Evolutionary conservation across 495 filamentous ascomycete genomes (phyloP), one percentile per base, ranked within the genome.

Genomic region (Penicillium coffeae): DNA sequence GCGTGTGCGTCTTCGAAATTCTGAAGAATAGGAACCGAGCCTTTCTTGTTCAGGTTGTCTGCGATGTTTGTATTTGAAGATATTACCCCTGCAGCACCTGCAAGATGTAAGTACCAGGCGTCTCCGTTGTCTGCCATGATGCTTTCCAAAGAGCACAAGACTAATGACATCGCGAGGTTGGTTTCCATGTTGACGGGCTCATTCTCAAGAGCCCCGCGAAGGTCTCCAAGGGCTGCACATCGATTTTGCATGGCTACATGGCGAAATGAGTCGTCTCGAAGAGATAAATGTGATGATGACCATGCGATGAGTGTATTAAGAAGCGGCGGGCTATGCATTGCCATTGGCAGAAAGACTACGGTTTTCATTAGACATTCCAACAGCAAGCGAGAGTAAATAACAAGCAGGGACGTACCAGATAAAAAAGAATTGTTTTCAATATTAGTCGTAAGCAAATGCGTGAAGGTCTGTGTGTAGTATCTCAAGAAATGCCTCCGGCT

Each of bases 371-470:
- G n/a, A n/a, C n/a, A n/a, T n/a, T 8, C 15, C 21, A 38, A 38
- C n/a, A 47, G 33, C 16, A 40, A 10, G 5, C 25, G 4, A 30
- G 25, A 30, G 25, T 30, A 30, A 30, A 30, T 10, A 16, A 16
- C 8, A 16, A 10, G 8, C 8, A 42, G 10, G 4, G 35, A 39
- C 42, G 4, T 18, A 52, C 50, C 39, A 13, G 50, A 52, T 15
- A 52, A 32, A 13, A 52, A 52, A 12, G 38, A 52, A 38, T 52
- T 52, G 22, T 52, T 52, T 21, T 52, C 50, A n/a, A 52, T 47
- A 22, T 52, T 52, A n/a, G 38, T 52, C 9, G 50, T 52, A 12
- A 52, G 32, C 21, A 52, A 38, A 21, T 43, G 38, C 3, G 44
- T 52, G 21, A 52, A 52, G 32, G 50, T 52, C 22, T 52, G 50